Evolutionary conservation across 805 yeast genomes (phyloP), one percentile per base, ranked within the genome.

Genomic region (Debaryomyces maramus): DNA sequence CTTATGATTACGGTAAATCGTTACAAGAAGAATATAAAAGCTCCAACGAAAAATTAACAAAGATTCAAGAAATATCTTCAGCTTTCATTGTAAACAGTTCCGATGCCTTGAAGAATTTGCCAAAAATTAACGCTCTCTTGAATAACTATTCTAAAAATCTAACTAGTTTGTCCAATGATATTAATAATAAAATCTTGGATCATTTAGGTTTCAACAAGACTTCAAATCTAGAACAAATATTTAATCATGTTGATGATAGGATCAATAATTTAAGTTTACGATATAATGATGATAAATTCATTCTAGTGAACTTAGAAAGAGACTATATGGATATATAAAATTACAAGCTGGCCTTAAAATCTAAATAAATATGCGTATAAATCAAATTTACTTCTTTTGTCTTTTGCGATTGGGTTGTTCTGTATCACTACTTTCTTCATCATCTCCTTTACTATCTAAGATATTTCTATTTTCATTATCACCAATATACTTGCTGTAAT

Each of bases 271-370:
- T 70, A 31, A 55, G 65, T 29, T 47, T 56, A 26, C 54, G 53
- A 10, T 48, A 48, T 33, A 47, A 55, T 40, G 73, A 69, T 43
- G 61, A 59, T 23, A 55, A 57, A 30, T 70, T 65, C 46, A 50
- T 60, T 46, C 51, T 70, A 49, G 52, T 67, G 13, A 67, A 67
- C 44, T 66, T 61, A 36, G 70, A 68, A 32, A 55, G 46, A 34
- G 73, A 68, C 48, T 59, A 61, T 46, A 37, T 64, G 31, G 60
- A 59, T 39, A 41, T 60, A 35, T 61, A 31, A 36, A 31, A 19
- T 32, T 24, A 22, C 14, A 24, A 24, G 28, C 28, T n/a, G 28
- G 28, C 13, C 28, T 24, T n/a, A n/a, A n/a, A 13, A 16, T 35
- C 19, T 24, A 24, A n/a, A 26, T 18, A 14, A 17, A 26, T 17